phyloP scores from a whole-genome alignment of 1,139 yeast species.

The Yamadazyma pseudoaaseri region DNA sequence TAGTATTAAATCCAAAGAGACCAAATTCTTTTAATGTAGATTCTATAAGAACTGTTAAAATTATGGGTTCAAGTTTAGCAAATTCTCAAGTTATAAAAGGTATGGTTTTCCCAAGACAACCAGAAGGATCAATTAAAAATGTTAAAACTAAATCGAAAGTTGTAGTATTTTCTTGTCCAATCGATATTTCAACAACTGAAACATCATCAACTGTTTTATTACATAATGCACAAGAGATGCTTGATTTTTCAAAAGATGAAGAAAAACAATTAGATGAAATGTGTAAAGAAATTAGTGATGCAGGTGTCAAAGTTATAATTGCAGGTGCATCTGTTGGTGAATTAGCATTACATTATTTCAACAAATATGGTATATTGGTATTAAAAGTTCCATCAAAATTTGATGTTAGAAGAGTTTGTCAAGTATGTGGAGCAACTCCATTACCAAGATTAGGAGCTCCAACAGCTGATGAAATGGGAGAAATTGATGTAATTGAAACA shows the following conservation, averaged over 20 bases:
- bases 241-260: slow-evolving; percentile 93
- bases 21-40: slow-evolving; percentile 78
- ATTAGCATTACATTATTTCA: slow-evolving; percentile 86
- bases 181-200: slow-evolving; percentile 92
- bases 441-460: slow-evolving; percentile 95
- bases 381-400: slow-evolving; percentile 91
- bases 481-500: slow-evolving; percentile 84
- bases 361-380: slow-evolving; percentile 80
- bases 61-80: slow-evolving; percentile 85
- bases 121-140: slow-evolving; percentile 83
- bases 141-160: slow-evolving; percentile 68
- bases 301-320: slow-evolving; percentile 84
- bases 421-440: slow-evolving; percentile 98
- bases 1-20: slow-evolving; percentile 68
- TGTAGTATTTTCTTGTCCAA: slow-evolving; percentile 89
- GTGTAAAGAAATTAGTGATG: slow-evolving; percentile 77
- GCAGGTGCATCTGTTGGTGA: slow-evolving; percentile 96
- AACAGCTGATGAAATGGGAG: slow-evolving; percentile 90
- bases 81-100: slow-evolving; percentile 86
- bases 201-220: slow-evolving; percentile 95
- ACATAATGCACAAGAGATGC: slow-evolving; percentile 96
- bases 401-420: slow-evolving; percentile 87
- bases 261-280: slow-evolving; percentile 88
- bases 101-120: slow-evolving; percentile 97
- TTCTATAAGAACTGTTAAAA: slow-evolving; percentile 89